These are phyloP conservation scores for Neurospora sublineolata DNA, from an alignment of 495 filamentous ascomycete genomes.

Conservation along the genomic window DNA sequence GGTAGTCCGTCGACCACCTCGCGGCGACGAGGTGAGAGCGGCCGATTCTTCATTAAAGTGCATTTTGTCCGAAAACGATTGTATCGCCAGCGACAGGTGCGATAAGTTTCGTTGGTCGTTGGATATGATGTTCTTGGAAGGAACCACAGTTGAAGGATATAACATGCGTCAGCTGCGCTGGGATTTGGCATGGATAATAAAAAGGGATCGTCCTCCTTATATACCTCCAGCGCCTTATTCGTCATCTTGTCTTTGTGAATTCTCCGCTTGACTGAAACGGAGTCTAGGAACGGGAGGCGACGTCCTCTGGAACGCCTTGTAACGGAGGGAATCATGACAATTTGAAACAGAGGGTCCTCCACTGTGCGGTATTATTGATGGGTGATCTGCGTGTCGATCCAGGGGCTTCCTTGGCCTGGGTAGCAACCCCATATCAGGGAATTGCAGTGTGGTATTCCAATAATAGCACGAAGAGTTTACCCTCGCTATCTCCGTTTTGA, in stretches of 20 bases:
- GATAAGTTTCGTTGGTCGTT: neutral
- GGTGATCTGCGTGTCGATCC: neutral
- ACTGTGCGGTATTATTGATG: neutral
- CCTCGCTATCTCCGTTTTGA: neutral
- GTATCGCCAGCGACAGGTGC: neutral
- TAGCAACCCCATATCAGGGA: neutral
- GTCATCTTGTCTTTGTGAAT: neutral
- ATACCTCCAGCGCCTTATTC: neutral
- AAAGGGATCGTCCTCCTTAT: neutral
- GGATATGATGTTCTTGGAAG: neutral
- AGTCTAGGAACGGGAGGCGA: neutral
- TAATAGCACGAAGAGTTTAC: neutral
- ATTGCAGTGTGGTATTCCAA: neutral
- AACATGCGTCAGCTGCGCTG: neutral
- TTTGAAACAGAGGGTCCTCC: neutral
- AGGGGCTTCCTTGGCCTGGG: neutral
- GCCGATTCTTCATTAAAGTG: neutral
- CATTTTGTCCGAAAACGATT: neutral
- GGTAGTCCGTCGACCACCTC: neutral
- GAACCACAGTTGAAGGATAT: neutral
- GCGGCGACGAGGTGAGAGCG: neutral
- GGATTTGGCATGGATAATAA: neutral
- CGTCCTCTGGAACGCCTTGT: neutral
- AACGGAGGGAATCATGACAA: neutral
- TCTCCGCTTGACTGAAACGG: neutral